These are phyloP conservation scores for Diutina sp. DNA, from an alignment of 1,139 yeast species.

Conservation along the genomic window DNA sequence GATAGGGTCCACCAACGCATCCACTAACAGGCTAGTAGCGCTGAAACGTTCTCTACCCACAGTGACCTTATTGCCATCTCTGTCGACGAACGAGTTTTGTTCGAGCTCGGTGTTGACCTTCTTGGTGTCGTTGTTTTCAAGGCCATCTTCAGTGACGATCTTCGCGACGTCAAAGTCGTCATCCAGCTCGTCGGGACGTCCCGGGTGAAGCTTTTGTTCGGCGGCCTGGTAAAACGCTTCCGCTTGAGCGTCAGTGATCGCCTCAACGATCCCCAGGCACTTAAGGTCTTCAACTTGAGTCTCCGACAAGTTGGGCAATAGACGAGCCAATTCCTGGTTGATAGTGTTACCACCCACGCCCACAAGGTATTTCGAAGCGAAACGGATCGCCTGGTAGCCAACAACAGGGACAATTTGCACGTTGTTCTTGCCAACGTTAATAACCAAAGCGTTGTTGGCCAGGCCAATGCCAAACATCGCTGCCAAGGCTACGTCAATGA, in stretches of 20 bases:
- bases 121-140: conserved; percentile 16
- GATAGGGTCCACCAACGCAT: conserved; percentile 39
- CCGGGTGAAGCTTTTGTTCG: conserved; percentile 23
- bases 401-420: conserved; percentile 71
- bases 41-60: conserved; percentile 85
- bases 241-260: conserved; percentile 39
- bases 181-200: conserved; percentile 37
- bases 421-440: conserved; percentile 69
- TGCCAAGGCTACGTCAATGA: conserved; percentile 59
- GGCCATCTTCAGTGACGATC: conserved; percentile 64
- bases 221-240: conserved; percentile 48
- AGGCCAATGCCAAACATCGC: conserved; percentile 62
- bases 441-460: conserved; percentile 42
- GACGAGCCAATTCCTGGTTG: conserved; percentile 34
- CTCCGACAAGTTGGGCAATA: conserved; percentile 45
- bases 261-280: conserved; percentile 64
- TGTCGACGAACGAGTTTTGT: conserved; percentile 52
- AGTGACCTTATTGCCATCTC: conserved; percentile 36
- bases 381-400: conserved; percentile 50
- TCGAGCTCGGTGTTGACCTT: conserved; percentile 52
- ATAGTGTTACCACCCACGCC: conserved; percentile 51
- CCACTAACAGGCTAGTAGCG: conserved; percentile 54
- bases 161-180: conserved; percentile 84
- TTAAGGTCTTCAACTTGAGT: conserved; percentile 67
- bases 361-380: conserved; percentile 35